A percentile compares a stretch with the other conserved stretches of the same genome.
phyloP scores from a whole-genome alignment of 257 asterid species.

The Ophiorrhiza pumila region DNA sequence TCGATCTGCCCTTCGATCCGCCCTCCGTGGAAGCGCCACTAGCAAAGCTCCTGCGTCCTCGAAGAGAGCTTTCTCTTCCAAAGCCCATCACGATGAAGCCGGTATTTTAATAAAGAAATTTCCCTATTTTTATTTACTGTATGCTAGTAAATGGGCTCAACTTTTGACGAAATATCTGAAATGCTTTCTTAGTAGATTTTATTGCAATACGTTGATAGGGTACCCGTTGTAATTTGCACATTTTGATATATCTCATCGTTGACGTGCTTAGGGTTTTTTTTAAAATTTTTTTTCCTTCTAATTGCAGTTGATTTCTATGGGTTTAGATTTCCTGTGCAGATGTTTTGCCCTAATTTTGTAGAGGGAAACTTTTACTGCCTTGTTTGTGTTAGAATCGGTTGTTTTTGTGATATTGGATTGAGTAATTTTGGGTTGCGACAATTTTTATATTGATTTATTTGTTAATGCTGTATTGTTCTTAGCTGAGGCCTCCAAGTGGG shows the following conservation, averaged over 20 bases:
- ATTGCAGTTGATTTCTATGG: neutral
- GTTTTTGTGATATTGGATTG: neutral
- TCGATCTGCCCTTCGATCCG: conserved; percentile 83
- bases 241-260: neutral
- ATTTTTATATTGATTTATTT: neutral
- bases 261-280: neutral
- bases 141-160: neutral
- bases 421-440: neutral
- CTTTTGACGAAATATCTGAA: neutral
- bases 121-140: neutral
- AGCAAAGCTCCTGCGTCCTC: conserved; percentile 45
- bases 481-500: conserved; percentile 94
- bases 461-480: neutral
- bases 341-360: neutral
- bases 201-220: neutral
- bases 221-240: neutral
- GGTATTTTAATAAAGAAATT: conserved; percentile 35
- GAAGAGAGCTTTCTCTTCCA: conserved; percentile 61
- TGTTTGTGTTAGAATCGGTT: neutral
- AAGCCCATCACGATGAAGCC: conserved; percentile 73
- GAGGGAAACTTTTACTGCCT: neutral
- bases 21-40: conserved; percentile 64
- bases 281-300: too few relatives aligned
- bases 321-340: neutral
- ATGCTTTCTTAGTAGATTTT: neutral